Evolutionary conservation across 108 stramenopile species (phyloP).

Genomic region (Poteriospumella lacustris): DNA sequence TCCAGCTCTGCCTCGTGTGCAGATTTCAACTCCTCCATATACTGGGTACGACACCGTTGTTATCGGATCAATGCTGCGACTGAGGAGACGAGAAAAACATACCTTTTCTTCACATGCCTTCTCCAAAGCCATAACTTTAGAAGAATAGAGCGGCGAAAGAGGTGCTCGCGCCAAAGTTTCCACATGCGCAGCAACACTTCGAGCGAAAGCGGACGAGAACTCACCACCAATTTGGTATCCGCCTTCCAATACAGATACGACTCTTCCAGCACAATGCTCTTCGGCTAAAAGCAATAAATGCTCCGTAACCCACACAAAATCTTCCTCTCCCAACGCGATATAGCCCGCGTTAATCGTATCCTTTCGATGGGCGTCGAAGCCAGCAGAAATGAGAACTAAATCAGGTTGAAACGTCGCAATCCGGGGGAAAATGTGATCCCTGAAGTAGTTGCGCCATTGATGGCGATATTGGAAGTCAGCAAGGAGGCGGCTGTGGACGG

Average conservation of each 20-base stretch:
- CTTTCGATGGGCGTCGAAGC: slow-evolving; percentile 15
- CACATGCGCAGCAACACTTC: slow-evolving; percentile 14
- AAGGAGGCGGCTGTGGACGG: neutral
- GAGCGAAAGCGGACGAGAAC: slow-evolving; percentile 10
- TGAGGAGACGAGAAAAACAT: neutral
- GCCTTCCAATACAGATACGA: slow-evolving; percentile 87
- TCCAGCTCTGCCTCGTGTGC: neutral
- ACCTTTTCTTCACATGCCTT: slow-evolving; percentile 1
- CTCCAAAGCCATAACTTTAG: neutral
- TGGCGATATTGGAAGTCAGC: neutral
- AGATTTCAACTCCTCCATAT: neutral
- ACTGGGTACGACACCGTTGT: neutral
- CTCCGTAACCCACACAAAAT: slow-evolving; percentile 15
- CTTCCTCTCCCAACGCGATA: slow-evolving; percentile 27
- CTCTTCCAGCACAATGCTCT: slow-evolving; percentile 56
- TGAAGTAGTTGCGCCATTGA: slow-evolving; percentile 27
- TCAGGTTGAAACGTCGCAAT: slow-evolving; percentile 1
- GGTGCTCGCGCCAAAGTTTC: neutral
- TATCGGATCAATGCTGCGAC: neutral
- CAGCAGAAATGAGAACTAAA: neutral
- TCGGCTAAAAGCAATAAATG: neutral
- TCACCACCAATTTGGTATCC: slow-evolving; percentile 59
- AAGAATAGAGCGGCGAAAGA: neutral
- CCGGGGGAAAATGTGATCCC: slow-evolving; percentile 10
- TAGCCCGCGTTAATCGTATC: slow-evolving; percentile 29